phyloP scores from a whole-genome alignment of 2,329 filamentous ascomycete species.

The Macroventuria anomochaeta region DNA sequence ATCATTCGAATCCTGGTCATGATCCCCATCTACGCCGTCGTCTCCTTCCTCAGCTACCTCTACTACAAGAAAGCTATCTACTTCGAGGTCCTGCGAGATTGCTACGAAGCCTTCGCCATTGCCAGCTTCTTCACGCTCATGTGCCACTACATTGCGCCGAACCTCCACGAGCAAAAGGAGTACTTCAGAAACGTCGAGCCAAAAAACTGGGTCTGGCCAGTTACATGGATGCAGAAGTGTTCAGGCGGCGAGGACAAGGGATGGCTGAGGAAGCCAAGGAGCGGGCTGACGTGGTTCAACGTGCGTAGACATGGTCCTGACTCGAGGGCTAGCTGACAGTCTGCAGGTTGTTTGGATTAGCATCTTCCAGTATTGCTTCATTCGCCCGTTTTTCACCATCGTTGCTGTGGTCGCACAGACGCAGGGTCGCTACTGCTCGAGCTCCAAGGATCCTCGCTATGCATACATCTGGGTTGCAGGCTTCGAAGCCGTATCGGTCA shows the following conservation, averaged over 20 bases:
- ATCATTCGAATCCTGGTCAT: constrained; percentile 90
- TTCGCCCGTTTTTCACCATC: constrained; percentile 79
- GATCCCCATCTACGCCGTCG: constrained; percentile 80
- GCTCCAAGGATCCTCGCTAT: constrained; percentile 77
- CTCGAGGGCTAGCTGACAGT: constrained; percentile 26
- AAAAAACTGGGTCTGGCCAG: constrained; percentile 76
- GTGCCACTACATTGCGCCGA: constrained; percentile 79
- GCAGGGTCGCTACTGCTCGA: constrained; percentile 75
- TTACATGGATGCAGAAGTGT: constrained; percentile 73
- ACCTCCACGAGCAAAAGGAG: constrained; percentile 79
- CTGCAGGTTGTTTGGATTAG: constrained; percentile 74
- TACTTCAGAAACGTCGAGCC: constrained; percentile 75
- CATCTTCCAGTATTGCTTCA: constrained; percentile 85
- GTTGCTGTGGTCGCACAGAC: constrained; percentile 76
- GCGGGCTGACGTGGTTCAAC: constrained; percentile 90
- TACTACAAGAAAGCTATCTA: constrained; percentile 82
- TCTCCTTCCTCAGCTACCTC: constrained; percentile 74
- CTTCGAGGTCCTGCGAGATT: constrained; percentile 80
- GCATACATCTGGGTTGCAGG: constrained; percentile 82
- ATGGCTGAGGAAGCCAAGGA: constrained; percentile 74
- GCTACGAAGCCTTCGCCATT: constrained; percentile 89
- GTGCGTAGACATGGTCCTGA: constrained; percentile 45
- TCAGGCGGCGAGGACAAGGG: constrained; percentile 71
- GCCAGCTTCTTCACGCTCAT: constrained; percentile 84
- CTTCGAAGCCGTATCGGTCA: constrained; percentile 74